phyloP scores from a whole-genome alignment of 176 grass and related monocot species.

The Areca catechu region DNA sequence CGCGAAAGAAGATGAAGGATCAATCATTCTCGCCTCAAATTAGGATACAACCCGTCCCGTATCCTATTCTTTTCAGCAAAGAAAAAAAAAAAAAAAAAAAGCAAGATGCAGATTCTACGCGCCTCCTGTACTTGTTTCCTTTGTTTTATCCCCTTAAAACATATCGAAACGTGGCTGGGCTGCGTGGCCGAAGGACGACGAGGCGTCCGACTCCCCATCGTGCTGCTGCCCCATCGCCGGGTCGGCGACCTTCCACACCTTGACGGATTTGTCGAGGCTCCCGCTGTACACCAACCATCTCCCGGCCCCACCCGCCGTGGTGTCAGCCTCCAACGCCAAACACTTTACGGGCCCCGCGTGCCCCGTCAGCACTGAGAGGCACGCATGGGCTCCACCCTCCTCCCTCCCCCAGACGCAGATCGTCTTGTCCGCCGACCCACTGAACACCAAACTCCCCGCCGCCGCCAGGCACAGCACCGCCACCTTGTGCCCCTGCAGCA shows the following conservation, averaged over 20 bases:
- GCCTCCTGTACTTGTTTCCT: no score
- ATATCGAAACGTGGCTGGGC: no score
- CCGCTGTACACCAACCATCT: conserved; percentile 14
- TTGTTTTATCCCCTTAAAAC: no score
- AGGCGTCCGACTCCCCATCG: no score
- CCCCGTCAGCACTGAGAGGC: conserved; percentile 9
- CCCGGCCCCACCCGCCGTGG: background rate
- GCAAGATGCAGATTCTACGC: no score
- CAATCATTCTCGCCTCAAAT: no score
- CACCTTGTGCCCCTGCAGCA: conserved; percentile 11
- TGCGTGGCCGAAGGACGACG: no score
- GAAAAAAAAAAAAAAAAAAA: no score
- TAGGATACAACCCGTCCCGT: no score
- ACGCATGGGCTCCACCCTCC: background rate
- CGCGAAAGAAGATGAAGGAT: no score
- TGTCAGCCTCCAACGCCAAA: background rate
- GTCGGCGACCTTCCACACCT: conserved; percentile 19
- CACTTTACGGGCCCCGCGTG: conserved; percentile 13
- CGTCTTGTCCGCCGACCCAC: conserved; percentile 11
- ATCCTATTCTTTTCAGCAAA: no score
- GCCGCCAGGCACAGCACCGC: conserved; percentile 15
- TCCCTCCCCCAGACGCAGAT: conserved; percentile 15
- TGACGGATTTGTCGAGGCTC: conserved; percentile 17
- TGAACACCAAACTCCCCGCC: conserved; percentile 10
- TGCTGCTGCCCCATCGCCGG: background rate